Percentiles rank a stretch among this genome's conserved stretches.
phyloP scores from a whole-genome alignment of 768 basidiomycete species.

The Podaxis sp. region DNA sequence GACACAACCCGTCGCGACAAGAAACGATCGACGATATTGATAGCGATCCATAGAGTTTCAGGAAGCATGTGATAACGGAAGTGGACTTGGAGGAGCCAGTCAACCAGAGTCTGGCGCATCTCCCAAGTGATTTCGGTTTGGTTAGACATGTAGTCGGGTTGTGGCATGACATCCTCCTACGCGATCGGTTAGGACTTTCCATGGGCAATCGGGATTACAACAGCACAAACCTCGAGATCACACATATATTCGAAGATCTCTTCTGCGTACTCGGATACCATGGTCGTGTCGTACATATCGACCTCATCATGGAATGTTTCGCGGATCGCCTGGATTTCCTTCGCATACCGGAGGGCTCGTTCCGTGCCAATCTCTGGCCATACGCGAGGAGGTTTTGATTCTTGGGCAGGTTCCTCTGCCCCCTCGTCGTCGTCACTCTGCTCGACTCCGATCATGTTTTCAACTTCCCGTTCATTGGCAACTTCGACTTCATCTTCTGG shows the following conservation, averaged over 20 bases:
- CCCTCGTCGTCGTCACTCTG: conserved; percentile 42
- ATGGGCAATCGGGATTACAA: neutral
- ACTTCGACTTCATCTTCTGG: conserved; percentile 43
- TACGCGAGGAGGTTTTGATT: conserved; percentile 43
- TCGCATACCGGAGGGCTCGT: conserved; percentile 54
- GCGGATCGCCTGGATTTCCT: conserved; percentile 66
- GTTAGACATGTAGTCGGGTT: conserved; percentile 88
- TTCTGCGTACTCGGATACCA: conserved; percentile 99
- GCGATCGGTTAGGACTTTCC: conserved; percentile 20
- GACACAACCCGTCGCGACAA: conserved; percentile 86
- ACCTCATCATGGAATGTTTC: conserved; percentile 71
- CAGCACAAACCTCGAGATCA: conserved; percentile 72
- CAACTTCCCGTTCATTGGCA: conserved; percentile 56
- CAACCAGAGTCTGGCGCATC: conserved; percentile 95
- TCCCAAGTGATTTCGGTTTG: conserved; percentile 92
- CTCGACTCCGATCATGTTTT: conserved; percentile 60
- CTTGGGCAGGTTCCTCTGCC: conserved; percentile 25
- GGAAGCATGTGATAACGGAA: conserved; percentile 98
- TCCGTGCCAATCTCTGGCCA: conserved; percentile 79
- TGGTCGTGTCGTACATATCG: conserved; percentile 79
- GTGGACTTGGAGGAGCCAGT: conserved; percentile 98
- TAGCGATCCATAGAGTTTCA: conserved; percentile 98
- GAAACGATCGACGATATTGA: conserved; percentile 96
- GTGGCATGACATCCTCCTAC: conserved; percentile 87
- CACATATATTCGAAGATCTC: conserved; percentile 98